phyloP scores from a whole-genome alignment of 2,329 filamentous ascomycete species.

The Raffaelea ambrosiae region DNA sequence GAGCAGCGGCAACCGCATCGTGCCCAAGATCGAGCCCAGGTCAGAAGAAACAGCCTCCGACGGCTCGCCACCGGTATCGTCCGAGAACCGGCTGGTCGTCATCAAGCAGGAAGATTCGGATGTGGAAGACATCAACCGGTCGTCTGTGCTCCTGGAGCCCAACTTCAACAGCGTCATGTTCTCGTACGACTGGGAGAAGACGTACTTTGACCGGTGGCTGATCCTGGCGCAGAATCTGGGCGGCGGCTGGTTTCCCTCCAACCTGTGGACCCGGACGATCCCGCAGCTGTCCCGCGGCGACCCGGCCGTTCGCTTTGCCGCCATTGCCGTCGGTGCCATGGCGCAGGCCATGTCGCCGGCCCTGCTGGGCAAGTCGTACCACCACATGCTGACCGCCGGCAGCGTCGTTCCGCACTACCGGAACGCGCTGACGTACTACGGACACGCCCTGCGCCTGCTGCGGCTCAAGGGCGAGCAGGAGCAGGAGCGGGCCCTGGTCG shows the following conservation, averaged over 20 bases:
- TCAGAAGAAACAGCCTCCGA: no score
- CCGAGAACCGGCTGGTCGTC: background rate
- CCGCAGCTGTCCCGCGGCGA: constrained; percentile 24
- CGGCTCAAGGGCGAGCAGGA: background rate
- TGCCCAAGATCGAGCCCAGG: background rate
- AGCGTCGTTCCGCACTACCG: constrained; percentile 18
- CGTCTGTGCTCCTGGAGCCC: constrained; percentile 5
- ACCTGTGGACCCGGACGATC: constrained; percentile 26
- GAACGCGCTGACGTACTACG: constrained; percentile 25
- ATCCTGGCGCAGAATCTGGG: constrained; percentile 15
- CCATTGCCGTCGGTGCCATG: constrained; percentile 27
- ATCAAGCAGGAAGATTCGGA: background rate
- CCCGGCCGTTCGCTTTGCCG: constrained; percentile 25
- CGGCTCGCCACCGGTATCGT: background rate
- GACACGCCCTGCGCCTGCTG: constrained; percentile 20
- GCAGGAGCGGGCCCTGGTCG: constrained; percentile 6
- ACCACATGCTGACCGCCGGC: background rate
- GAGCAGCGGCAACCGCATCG: background rate
- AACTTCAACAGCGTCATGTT: constrained; percentile 12
- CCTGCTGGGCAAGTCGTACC: constrained; percentile 6
- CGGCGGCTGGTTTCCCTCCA: constrained; percentile 22
- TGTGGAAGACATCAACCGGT: background rate
- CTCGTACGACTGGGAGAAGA: constrained; percentile 12
- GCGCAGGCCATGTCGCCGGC: constrained; percentile 11
- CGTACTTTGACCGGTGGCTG: constrained; percentile 20